Evolutionary conservation across 768 basidiomycete species (phyloP).

Genomic region (Suillus ampliporus): DNA sequence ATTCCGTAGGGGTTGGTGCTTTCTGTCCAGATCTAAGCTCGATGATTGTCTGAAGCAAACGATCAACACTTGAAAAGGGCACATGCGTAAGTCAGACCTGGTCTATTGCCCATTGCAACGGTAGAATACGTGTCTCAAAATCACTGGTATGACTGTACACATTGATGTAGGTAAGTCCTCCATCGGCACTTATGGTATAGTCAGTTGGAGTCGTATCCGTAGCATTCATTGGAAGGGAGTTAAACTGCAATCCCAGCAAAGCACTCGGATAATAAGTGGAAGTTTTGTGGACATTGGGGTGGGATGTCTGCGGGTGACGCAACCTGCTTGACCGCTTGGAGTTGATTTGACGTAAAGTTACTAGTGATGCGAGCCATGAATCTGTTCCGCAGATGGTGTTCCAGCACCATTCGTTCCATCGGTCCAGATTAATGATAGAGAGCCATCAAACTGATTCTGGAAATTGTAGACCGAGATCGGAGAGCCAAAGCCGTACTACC

Average conservation of each 20-base stretch:
- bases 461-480: constrained; percentile 56
- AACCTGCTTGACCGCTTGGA: constrained; percentile 54
- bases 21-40: constrained; percentile 64
- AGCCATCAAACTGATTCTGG: constrained; percentile 55
- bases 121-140: constrained; percentile 69
- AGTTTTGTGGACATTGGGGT: constrained; percentile 71
- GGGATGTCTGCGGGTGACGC: constrained; percentile 55
- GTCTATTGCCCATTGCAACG: constrained; percentile 81
- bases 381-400: constrained; percentile 56
- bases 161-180: constrained; percentile 66
- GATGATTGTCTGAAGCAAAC: constrained; percentile 63
- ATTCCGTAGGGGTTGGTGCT: constrained; percentile 65
- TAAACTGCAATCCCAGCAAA: constrained; percentile 71
- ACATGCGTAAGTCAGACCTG: constrained; percentile 37
- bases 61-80: neutral
- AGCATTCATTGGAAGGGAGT: constrained; percentile 52
- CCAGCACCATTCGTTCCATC: constrained; percentile 66
- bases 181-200: constrained; percentile 75
- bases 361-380: constrained; percentile 66
- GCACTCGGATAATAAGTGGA: constrained; percentile 70
- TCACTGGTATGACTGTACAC: constrained; percentile 70
- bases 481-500: constrained; percentile 67
- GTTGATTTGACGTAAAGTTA: constrained; percentile 55
- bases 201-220: constrained; percentile 48
- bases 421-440: constrained; percentile 64